Evolutionary conservation across 2,329 filamentous ascomycete species (phyloP), one percentile per base, ranked within the genome.

Genomic region (Alternaria atra): DNA sequence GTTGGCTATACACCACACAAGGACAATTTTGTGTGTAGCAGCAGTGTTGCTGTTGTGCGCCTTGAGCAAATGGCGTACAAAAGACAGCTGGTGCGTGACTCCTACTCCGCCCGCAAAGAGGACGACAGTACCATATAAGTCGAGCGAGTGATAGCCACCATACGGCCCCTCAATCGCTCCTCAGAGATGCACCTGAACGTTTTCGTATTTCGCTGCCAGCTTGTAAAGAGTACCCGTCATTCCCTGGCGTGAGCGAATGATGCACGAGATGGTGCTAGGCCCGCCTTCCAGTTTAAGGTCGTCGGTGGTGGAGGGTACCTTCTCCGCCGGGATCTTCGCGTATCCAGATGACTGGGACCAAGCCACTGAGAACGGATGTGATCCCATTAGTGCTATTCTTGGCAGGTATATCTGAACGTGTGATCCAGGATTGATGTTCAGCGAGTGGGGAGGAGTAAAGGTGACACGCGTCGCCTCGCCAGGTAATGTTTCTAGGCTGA

Each of bases 11-110:
- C 96, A 89, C 94, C 94, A 97, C 56, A 97, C 86, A 2, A 97
- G 87, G 1, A 90, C 90, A 52, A 97, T 80, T 35, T 89, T 88
- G 44, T 92, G 89, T 3, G 91, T 91, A 1, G 94, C 93, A 30
- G 92, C 87, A 0, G 88, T 92, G 55, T 63, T 89, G 87, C 90
- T 77, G 82, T 82, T 82, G 83, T 86, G 65, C 79, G 82, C 79
- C 4, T 69, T 69, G 13, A 83, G 79, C 9, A 83, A 72, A 52
- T 94, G 89, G 55, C 87, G 89, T 6, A 97, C 85, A 77, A 95
- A 96, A 10, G 92, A 91, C 20, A 97, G 86, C 75, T 96, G 92
- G 77, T 97, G 94, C 0, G 94, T 97, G 78, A 98, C 97, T 58
- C 94, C 94, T 2, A 94, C 92, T 43, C 94, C 91, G 52, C 92